Evolutionary conservation across 164 flowering plant species (phyloP).

Genomic region (Vitis cinerea): DNA sequence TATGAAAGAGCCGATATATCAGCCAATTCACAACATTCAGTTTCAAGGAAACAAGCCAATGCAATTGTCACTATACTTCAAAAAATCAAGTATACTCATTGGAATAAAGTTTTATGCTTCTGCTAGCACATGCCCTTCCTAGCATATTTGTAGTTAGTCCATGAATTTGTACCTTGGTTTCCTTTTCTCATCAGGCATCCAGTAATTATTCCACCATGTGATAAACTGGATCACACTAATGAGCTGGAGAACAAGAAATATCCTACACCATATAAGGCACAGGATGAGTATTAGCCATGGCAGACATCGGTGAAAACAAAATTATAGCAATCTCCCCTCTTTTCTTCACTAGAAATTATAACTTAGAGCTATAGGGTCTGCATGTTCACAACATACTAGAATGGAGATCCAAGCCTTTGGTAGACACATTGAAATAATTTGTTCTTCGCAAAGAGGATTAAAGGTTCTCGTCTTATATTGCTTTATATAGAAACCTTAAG

Average conservation of each 20-base stretch:
- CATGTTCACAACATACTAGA: too few species aligned
- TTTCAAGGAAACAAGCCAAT: not conserved
- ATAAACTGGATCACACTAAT: conserved; percentile 83
- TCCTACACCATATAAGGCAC: conserved; percentile 32
- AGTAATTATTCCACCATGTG: conserved; percentile 82
- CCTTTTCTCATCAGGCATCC: conserved; percentile 64
- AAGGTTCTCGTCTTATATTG: too few species aligned
- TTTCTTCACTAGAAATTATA: too few species aligned
- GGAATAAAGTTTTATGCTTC: not conserved
- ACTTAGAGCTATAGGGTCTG: too few species aligned
- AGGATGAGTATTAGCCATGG: not conserved
- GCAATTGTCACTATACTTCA: not conserved
- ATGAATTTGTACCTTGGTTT: conserved; percentile 42
- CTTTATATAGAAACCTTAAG: too few species aligned
- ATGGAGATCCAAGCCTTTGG: too few species aligned
- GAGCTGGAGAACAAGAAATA: conserved; percentile 88
- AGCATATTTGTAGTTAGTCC: not conserved
- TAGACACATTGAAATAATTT: too few species aligned
- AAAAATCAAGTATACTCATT: not conserved
- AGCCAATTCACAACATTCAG: not conserved
- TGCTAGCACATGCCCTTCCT: not conserved
- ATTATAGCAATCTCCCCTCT: too few species aligned
- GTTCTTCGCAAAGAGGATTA: too few species aligned
- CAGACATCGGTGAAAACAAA: not conserved
- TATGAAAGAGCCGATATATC: not conserved